phyloP scores from a whole-genome alignment of 2,329 filamentous ascomycete species.

The Pseudogymnoascus sp. region DNA sequence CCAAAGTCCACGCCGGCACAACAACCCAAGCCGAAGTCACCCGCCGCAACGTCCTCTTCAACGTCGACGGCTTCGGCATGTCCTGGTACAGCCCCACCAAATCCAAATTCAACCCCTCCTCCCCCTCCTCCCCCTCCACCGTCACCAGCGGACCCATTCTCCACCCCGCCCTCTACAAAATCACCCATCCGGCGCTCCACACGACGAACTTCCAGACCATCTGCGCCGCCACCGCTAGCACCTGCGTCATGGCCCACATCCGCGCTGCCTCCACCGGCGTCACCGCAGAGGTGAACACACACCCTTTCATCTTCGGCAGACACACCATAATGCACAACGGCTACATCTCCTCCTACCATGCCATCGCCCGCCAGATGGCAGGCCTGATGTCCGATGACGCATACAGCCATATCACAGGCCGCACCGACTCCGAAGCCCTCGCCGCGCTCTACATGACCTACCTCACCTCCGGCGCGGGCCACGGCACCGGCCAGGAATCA shows the following conservation, averaged over 20 bases:
- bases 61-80: constrained; percentile 47
- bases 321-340: constrained; percentile 51
- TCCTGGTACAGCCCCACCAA: constrained; percentile 43
- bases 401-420: constrained; percentile 40
- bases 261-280: constrained; percentile 39
- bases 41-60: constrained; percentile 43
- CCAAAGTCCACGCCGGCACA: constrained; percentile 27
- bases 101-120: constrained; percentile 25
- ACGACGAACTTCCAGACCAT: constrained; percentile 46
- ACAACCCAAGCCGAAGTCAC: constrained; percentile 36
- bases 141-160: constrained; percentile 26
- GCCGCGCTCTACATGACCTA: constrained; percentile 34
- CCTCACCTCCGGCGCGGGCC: constrained; percentile 20
- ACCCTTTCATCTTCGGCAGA: constrained; percentile 46
- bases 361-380: constrained; percentile 38
- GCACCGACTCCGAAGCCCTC: constrained; percentile 45
- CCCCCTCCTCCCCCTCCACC: constrained; percentile 20
- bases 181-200: constrained; percentile 41
- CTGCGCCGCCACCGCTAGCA: constrained; percentile 41
- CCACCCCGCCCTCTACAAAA: constrained; percentile 43
- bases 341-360: constrained; percentile 37
- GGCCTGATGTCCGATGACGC: constrained; percentile 37
- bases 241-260: constrained; percentile 45
- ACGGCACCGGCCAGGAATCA: constrained; percentile 14
- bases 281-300: constrained; percentile 43